Base-by-base conservation (phyloP, 2,329 filamentous ascomycete genomes). In the Colletotrichum coccodes region DNA sequence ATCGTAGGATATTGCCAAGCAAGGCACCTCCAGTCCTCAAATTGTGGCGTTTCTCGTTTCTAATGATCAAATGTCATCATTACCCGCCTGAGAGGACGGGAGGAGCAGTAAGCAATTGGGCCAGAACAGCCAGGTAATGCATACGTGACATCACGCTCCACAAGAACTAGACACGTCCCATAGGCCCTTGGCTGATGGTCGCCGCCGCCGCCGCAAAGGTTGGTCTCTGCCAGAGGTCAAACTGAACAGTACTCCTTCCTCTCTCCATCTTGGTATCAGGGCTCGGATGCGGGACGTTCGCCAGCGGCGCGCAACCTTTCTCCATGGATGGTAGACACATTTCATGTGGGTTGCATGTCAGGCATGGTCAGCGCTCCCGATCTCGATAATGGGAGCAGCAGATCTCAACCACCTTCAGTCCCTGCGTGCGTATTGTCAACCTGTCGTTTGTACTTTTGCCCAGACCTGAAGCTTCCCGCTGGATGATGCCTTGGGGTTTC, bases 371-470 rank as follows among this genome's bases (percentile, higher is more conserved):
- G 36, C 36, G 9, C 32, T 42, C 46, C 23, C 52, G 53, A 68
- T 64, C 65, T 68, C 53, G 53, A 68, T 53, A 47, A 53, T 58
- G 61, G 40, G 38, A 42, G 46, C 63, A 40, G 60, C 47, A 59
- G 53, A 68, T 64, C 65, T 54, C n/a, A 34, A 57, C 64, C 18
- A 28, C 4, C 44, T 60, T n/a, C 11, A 32, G 56, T 54, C 38
- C 47, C 46, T 63, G 18, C 64, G 30, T 54, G 28, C n/a, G 32
- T 47, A 26, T 34, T 36, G 21, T 36, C 23, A 18, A 32, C 16
- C 32, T 12, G 8, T 23, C 30, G 21, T 38, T 32, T 47, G 16
- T 18, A 11, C 21, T 42, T 53, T 42, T 57, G 50, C 36, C 49
- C 50, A 38, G 12, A 9, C 11, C 16, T 42, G 6, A 59, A 40